A percentile compares a stretch with the other conserved stretches of the same genome.
Evolutionary conservation across 2,329 filamentous ascomycete genomes (phyloP).

Genomic region (Neofusicoccum sp.): DNA sequence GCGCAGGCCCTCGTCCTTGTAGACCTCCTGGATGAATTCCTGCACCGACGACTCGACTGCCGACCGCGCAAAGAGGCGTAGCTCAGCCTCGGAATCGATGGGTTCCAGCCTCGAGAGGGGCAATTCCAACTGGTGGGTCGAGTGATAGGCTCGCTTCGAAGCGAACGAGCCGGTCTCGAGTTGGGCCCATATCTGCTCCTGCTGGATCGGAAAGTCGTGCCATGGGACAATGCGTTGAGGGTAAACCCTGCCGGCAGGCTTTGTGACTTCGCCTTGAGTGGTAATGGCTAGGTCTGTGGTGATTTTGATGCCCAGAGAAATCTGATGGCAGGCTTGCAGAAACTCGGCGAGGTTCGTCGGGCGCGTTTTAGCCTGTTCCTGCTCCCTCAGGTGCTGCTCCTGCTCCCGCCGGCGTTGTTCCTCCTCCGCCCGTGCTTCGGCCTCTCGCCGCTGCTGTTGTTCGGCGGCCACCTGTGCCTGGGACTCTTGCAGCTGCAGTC

Average conservation of each 20-base stretch:
- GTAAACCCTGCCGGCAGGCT: slow-evolving; percentile 21
- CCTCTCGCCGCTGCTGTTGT: too few species aligned
- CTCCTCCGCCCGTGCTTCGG: too few species aligned
- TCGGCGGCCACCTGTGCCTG: too few species aligned
- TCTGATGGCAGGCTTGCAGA: slow-evolving; percentile 30
- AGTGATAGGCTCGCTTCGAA: slow-evolving; percentile 35
- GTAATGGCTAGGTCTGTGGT: slow-evolving; percentile 29
- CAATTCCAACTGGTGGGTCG: slow-evolving; percentile 39
- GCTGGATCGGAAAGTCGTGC: slow-evolving; percentile 35
- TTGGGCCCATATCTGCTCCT: slow-evolving; percentile 37
- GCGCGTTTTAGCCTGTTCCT: too few species aligned
- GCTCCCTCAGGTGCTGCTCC: too few species aligned
- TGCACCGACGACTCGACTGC: slow-evolving; percentile 42
- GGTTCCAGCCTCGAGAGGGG: slow-evolving; percentile 33
- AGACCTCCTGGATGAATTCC: slow-evolving; percentile 35
- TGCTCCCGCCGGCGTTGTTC: too few species aligned
- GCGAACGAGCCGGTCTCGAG: slow-evolving; percentile 32
- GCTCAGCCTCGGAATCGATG: slow-evolving; percentile 40
- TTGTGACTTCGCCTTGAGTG: slow-evolving; percentile 29
- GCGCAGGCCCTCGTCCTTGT: slow-evolving; percentile 33
- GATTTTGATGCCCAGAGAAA: slow-evolving; percentile 29
- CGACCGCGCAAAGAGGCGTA: slow-evolving; percentile 39
- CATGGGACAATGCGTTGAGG: slow-evolving; percentile 40
- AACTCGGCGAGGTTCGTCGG: slow-evolving; percentile 27
- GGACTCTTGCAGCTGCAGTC: too few species aligned